Base-by-base conservation (phyloP, 108 stramenopile species). In the Epithemia pelagica region DNA sequence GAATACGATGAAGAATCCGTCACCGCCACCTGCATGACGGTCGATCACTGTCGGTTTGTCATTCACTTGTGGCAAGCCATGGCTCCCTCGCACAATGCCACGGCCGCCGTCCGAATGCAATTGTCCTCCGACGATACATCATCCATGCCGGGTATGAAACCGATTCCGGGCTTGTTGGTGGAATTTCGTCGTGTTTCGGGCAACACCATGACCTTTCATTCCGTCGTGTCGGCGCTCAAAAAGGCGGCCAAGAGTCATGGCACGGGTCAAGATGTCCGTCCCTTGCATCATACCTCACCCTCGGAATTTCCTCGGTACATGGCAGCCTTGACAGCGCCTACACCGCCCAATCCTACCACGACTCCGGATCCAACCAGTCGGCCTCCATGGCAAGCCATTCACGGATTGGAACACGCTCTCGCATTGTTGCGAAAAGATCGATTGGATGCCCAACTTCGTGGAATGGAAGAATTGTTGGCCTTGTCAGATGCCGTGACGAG, bases 401-500 rank as follows among this genome's bases (percentile, higher is more conserved):
- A 61, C 24, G 72, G 78, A 10, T 31, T 87, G 25, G 78, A 83
- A 25, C 68, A 65, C 10, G 81, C 74, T 10, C 62, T 64, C 67
- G 74, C 73, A 57, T 62, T 87, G 24, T 28, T 90, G 30, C 51
- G 71, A 51, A 90, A 84, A 61, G 82, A 85, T 74, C 70, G 86
- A 58, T 55, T 85, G 0, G 86, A 82, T 46, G 78, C 80, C 7
- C 80, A 75, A 63, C 64, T 56, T 24, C 57, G 82, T n/a, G 89
- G 86, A 19, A 75, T 90, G 80, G 76, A 87, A 66, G 69, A 75
- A 52, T 58, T 90, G 15, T 78, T 84, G 20, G 21, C 74, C n/a
- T 70, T 90, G 51, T 85, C 89, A 2, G 85, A 83, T 20, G n/a
- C 27, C 5, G 55, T 66, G 0, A 66, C 65, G 1, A 71, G 65